A percentile compares a stretch with the other conserved stretches of the same genome.
Evolutionary conservation across 768 basidiomycete genomes (phyloP).

Genomic region (Leccinum boreale): DNA sequence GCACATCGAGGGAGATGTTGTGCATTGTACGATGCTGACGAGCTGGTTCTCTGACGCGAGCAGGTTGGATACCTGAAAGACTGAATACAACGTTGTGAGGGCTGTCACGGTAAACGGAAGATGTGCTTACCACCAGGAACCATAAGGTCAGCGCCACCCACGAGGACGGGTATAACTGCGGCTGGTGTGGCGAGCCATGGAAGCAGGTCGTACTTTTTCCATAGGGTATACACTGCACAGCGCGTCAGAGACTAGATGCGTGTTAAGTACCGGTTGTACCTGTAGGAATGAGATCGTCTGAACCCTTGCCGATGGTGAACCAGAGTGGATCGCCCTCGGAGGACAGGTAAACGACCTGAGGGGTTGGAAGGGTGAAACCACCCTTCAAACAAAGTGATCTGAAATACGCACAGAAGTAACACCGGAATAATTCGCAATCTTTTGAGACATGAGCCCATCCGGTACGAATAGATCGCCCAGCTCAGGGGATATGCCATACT

Average conservation of each 20-base stretch:
- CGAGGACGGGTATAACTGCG: conserved; percentile 65
- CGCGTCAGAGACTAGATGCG: background rate
- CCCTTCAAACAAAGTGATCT: background rate
- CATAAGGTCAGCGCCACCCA: conserved; percentile 86
- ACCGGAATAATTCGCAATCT: conserved; percentile 61
- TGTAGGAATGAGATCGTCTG: conserved; percentile 71
- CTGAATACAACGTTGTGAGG: conserved; percentile 33
- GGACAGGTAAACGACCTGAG: conserved; percentile 61
- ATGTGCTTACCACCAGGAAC: conserved; percentile 69
- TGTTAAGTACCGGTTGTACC: conserved; percentile 26
- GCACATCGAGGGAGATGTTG: conserved; percentile 26
- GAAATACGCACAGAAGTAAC: conserved; percentile 55
- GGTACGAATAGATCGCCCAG: conserved; percentile 70
- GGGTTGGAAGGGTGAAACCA: background rate
- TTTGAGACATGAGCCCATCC: conserved; percentile 65
- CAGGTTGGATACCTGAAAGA: conserved; percentile 49
- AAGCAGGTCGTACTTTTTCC: conserved; percentile 68
- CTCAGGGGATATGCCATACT: conserved; percentile 49
- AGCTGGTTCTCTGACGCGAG: conserved; percentile 46
- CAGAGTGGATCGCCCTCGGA: conserved; percentile 71
- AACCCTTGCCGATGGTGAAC: conserved; percentile 70
- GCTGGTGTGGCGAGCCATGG: conserved; percentile 70
- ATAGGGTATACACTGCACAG: conserved; percentile 64
- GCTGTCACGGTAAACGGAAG: background rate
- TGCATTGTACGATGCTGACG: conserved; percentile 59